Percentiles rank a stretch among this genome's conserved stretches.
These are phyloP conservation scores for Ophiostoma angusticollis DNA, from an alignment of 2,329 filamentous ascomycete genomes.

Conservation along the genomic window DNA sequence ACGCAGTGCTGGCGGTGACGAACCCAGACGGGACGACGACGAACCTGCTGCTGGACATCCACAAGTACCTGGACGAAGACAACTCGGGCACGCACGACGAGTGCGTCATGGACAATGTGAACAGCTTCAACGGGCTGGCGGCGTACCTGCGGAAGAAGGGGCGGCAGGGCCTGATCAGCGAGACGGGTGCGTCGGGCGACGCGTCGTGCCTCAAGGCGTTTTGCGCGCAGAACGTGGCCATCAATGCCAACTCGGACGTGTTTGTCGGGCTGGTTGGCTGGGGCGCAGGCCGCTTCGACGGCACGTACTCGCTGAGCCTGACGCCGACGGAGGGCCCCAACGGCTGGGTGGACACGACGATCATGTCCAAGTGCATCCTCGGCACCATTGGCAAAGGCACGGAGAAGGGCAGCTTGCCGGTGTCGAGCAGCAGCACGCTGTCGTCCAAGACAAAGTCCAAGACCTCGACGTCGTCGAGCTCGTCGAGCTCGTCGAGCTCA, in stretches of 20 bases:
- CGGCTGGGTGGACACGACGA: slow-evolving; percentile 11
- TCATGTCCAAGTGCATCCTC: slow-evolving; percentile 14
- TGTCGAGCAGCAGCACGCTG: too few species aligned
- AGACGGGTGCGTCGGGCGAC: slow-evolving; percentile 26
- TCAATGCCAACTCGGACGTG: slow-evolving; percentile 23
- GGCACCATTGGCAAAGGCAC: too few species aligned
- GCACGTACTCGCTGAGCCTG: slow-evolving; percentile 18
- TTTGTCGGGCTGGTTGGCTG: slow-evolving; percentile 20
- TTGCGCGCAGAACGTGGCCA: slow-evolving; percentile 20
- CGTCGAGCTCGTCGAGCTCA: neutral
- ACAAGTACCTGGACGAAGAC: slow-evolving; percentile 48
- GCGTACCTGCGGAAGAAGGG: slow-evolving; percentile 22
- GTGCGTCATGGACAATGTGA: slow-evolving; percentile 37
- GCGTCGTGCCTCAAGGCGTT: slow-evolving; percentile 21
- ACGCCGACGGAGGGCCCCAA: slow-evolving; percentile 13
- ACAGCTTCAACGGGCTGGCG: slow-evolving; percentile 22
- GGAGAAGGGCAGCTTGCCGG: too few species aligned
- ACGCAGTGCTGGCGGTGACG: slow-evolving; percentile 37
- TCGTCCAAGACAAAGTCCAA: too few species aligned
- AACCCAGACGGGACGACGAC: slow-evolving; percentile 47
- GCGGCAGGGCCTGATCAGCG: slow-evolving; percentile 23
- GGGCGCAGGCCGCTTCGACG: slow-evolving; percentile 18
- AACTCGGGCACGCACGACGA: slow-evolving; percentile 38
- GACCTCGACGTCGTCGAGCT: neutral
- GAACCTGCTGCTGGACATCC: slow-evolving; percentile 45